Percentiles rank a stretch among this genome's conserved stretches.
phyloP scores from a whole-genome alignment of 306 rosid species.

The Medicago truncatula region DNA sequence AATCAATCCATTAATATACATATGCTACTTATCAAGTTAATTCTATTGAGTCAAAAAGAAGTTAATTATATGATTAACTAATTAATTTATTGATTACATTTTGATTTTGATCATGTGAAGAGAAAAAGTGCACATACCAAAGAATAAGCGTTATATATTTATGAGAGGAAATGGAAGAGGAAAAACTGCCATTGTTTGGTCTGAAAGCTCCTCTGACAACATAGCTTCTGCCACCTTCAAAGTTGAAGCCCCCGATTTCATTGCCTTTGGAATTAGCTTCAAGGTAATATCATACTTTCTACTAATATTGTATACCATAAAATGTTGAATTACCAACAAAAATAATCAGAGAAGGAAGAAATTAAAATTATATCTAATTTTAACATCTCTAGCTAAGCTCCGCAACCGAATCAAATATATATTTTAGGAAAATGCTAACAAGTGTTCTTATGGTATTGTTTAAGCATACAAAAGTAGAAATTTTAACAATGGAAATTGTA shows the following conservation, averaged over 20 bases:
- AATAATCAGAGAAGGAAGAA: not conserved
- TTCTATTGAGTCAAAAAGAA: not conserved
- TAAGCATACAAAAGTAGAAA: too few relatives aligned
- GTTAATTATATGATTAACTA: not conserved
- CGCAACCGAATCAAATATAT: too few relatives aligned
- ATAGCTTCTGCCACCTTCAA: conserved; percentile 74
- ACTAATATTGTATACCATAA: not conserved
- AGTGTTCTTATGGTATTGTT: too few relatives aligned
- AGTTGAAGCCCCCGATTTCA: conserved; percentile 58
- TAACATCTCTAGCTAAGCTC: too few relatives aligned
- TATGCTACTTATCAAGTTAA: not conserved
- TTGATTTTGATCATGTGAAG: conserved; percentile 46
- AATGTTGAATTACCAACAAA: not conserved
- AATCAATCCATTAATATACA: too few relatives aligned
- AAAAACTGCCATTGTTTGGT: conserved; percentile 67
- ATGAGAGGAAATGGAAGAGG: conserved; percentile 93
- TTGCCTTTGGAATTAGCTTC: conserved; percentile 87
- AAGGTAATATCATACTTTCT: conserved; percentile 50
- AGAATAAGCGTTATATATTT: conserved; percentile 70
- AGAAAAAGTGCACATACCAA: conserved; percentile 77
- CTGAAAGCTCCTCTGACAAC: conserved; percentile 78
- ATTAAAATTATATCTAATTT: not conserved
- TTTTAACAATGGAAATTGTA: too few relatives aligned
- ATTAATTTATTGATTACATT: not conserved
- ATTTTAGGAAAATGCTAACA: too few relatives aligned